These are phyloP conservation scores for Monosporascus sp. DNA, from an alignment of 2,329 filamentous ascomycete genomes.

Conservation along the genomic window DNA sequence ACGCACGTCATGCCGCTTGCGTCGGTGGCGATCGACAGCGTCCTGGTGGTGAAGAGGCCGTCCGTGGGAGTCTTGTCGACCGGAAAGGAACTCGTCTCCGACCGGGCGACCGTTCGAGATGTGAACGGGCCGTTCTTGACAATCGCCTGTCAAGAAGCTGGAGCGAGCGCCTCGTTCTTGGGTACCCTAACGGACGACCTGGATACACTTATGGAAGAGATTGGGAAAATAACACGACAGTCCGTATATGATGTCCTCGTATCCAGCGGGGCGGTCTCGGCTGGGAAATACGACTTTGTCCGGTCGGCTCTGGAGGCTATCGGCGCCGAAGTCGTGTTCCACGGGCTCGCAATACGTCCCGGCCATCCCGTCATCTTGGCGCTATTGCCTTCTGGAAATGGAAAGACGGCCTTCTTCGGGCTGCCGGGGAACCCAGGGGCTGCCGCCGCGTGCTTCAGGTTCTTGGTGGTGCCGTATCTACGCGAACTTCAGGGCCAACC, in stretches of 20 bases:
- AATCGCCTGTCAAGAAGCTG: no score
- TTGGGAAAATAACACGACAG: no score
- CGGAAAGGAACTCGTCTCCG: background rate
- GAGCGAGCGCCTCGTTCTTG: no score
- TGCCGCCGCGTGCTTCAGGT: conserved; percentile 22
- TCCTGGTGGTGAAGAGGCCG: background rate
- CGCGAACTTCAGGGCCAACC: conserved; percentile 6
- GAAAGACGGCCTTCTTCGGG: conserved; percentile 20
- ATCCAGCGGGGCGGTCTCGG: conserved; percentile 24
- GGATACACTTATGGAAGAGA: no score
- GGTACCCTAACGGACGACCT: no score
- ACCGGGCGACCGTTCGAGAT: background rate
- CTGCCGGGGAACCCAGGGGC: conserved; percentile 23
- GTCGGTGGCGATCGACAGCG: background rate
- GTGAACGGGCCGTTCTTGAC: background rate
- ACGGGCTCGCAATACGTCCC: conserved; percentile 23
- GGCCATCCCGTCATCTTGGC: conserved; percentile 26
- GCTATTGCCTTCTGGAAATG: conserved; percentile 5
- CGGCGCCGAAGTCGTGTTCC: conserved; percentile 18
- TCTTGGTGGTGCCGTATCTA: conserved; percentile 23
- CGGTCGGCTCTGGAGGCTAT: conserved; percentile 14
- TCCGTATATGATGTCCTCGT: conserved; percentile 19
- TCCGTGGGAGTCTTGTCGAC: background rate
- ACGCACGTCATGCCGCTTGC: background rate
- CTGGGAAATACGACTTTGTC: conserved; percentile 23